phyloP scores from a whole-genome alignment of 306 rosid species.

The Abrus pulchellus region DNA sequence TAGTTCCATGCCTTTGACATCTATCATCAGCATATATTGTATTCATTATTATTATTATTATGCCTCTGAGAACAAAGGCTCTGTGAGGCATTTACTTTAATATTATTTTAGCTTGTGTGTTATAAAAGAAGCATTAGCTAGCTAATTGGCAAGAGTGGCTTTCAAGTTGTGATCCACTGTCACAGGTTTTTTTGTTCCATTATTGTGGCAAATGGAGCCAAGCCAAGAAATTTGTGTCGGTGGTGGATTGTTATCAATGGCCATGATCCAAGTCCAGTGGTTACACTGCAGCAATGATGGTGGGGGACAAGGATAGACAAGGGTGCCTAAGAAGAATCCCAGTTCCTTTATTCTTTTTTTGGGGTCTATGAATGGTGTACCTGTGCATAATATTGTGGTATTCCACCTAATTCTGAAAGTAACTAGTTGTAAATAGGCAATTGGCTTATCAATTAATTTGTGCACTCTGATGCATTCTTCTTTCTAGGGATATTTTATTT shows the following conservation, averaged over 20 bases:
- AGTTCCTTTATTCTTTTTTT: constrained; percentile 23
- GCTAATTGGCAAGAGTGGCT: constrained; percentile 45
- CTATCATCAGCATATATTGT: constrained; percentile 52
- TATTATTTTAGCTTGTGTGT: constrained; percentile 55
- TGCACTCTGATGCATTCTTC: constrained; percentile 31
- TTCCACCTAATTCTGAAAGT: constrained; percentile 11
- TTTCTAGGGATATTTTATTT: not conserved
- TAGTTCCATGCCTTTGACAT: constrained; percentile 54
- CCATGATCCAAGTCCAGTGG: constrained; percentile 20
- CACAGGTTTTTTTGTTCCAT: constrained; percentile 11
- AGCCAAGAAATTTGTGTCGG: constrained; percentile 11
- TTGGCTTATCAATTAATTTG: constrained; percentile 24
- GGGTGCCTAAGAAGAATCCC: not conserved
- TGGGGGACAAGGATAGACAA: constrained; percentile 44
- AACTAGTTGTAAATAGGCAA: constrained; percentile 24
- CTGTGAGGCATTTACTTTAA: constrained; percentile 67
- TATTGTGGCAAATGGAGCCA: constrained; percentile 19
- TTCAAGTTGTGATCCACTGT: constrained; percentile 34
- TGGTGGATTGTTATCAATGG: constrained; percentile 35
- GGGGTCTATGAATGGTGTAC: constrained; percentile 31
- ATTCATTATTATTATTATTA: constrained; percentile 59
- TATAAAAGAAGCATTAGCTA: constrained; percentile 53
- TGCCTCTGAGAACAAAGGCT: constrained; percentile 73
- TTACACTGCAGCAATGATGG: constrained; percentile 38
- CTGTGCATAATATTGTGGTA: constrained; percentile 29